A percentile compares a stretch with the other conserved stretches of the same genome.
These are phyloP conservation scores for Phragmites australis DNA, from an alignment of 176 grass and related monocot species.

Conservation along the genomic window DNA sequence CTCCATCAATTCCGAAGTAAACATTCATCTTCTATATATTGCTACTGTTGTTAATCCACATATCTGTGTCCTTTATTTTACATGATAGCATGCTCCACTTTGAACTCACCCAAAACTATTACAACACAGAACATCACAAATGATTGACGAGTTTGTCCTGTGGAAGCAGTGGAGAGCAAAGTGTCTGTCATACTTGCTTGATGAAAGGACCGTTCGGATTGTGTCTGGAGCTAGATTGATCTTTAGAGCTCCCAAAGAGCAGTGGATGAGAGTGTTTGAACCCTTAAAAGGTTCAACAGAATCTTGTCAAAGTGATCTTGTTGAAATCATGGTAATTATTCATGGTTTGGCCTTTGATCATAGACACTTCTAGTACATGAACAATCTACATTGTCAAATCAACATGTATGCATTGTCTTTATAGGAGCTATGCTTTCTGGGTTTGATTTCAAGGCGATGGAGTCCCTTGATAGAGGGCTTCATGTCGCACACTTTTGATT, in stretches of 20 bases:
- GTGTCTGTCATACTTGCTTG: constrained; percentile 65
- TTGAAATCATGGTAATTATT: constrained; percentile 63
- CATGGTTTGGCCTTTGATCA: not conserved
- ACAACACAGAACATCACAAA: constrained; percentile 42
- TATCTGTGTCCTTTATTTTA: constrained; percentile 23
- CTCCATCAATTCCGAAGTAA: constrained; percentile 26
- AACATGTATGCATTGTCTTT: constrained; percentile 13
- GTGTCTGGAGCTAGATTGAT: constrained; percentile 78
- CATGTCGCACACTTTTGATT: constrained; percentile 57
- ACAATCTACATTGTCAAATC: not conserved
- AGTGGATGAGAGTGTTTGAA: constrained; percentile 72
- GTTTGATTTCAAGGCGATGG: constrained; percentile 65
- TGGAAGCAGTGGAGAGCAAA: constrained; percentile 77
- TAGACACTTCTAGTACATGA: not conserved
- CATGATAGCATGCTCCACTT: constrained; percentile 6
- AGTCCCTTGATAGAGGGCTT: constrained; percentile 57
- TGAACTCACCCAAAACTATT: constrained; percentile 26
- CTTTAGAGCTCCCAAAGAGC: constrained; percentile 67
- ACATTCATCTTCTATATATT: not conserved
- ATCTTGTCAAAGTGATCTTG: constrained; percentile 38
- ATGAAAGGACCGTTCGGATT: constrained; percentile 62
- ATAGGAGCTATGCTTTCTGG: constrained; percentile 82
- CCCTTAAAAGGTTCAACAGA: constrained; percentile 39
- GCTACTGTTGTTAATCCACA: not conserved
- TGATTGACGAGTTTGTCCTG: constrained; percentile 30